Evolutionary conservation across 768 basidiomycete genomes (phyloP), one percentile per base, ranked within the genome.

Genomic region (Sutorius australiensis): DNA sequence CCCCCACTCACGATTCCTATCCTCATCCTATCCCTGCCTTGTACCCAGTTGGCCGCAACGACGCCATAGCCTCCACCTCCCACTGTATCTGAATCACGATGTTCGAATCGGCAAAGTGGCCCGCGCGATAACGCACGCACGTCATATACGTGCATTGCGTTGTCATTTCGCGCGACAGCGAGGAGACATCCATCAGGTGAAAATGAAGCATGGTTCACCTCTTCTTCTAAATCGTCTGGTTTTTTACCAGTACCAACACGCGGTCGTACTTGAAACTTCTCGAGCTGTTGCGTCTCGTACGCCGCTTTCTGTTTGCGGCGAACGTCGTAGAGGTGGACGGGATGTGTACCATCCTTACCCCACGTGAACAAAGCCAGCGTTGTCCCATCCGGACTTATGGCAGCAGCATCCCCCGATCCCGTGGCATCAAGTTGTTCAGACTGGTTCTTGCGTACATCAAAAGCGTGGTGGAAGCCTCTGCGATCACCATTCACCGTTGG

Each of bases 161-260:
- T 84, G 62, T 89, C 84, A 40, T 67, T 79, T 39, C 84, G 75
- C 4, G 76, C 84, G 6, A 83, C 62, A 13, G 86, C 82, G 9
- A 89, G 72, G 57, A 81, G 81, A 4, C 80, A 67, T 10, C 78
- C 78, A 56, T 87, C 86, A 0, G 83, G 75, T 57, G 84, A 86
- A 63, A 82, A 84, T 2, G 68, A 59, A 13, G 78, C 73, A 46
- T 65, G 66, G 43, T 75, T 81, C 31, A 86, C 74, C 61, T 83
- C 79, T 43, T 74, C 58, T 0, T 9, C 12, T 32, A 31, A n/a
- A 28, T 51, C 54, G 31, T 53, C 69, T 44, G 63, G 30, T 33
- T 39, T 48, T 7, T 48, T 41, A 17, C 16, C 36, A 6, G 42
- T 32, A 10, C 30, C 36, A 32, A 39, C 30, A 5, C 32, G 17